Evolutionary conservation across 2,329 filamentous ascomycete genomes (phyloP), one percentile per base, ranked within the genome.

Genomic region (Myrmaecium sp.): DNA sequence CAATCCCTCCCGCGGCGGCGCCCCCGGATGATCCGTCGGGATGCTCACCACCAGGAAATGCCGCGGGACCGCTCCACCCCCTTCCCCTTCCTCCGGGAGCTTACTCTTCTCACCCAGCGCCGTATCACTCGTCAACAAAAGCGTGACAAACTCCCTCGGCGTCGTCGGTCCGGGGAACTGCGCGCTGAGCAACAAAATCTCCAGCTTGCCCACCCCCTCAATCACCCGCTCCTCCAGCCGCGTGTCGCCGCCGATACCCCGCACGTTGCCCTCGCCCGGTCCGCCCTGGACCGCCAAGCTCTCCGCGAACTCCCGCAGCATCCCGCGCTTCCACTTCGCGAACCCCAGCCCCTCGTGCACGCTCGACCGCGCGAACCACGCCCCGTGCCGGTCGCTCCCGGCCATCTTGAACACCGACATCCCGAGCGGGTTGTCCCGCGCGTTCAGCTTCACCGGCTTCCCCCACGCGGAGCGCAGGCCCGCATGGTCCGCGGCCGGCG

Each of bases 101-200:
- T 39, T 51, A 21, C 54, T 60, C 34, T 54, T 54, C 2, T 60
- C 53, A 21, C 55, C 57, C 21, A 66, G 57, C 21, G 64, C 63
- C 22, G 49, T 46, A 9, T 58, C 54, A 6, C 74, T 80, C 13
- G 72, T 80, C 21, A 91, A 54, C 22, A 89, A 62, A 32, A 91
- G 54, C 4, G 79, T 77, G 27, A 93, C 69, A 48, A 94, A 94
- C 44, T 94, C 86, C 49, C 86, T 63, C 1, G 86, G 77, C 2
- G 83, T 72, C 1, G 81, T 89, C 3, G 86, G 86, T 0, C 81
- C 81, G 0, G 84, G 83, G 39, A 94, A 94, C 45, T 89, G 77
- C 3, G 83, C 83, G 13, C 4, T 24, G 11, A 11, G 5, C 4
- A 17, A 40, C 47, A 17, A 49, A 73, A 69, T 68, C 54, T 80